Conservation (phyloP, 1,139 yeast species). For the Magnusiomyces suaveolens region DNA sequence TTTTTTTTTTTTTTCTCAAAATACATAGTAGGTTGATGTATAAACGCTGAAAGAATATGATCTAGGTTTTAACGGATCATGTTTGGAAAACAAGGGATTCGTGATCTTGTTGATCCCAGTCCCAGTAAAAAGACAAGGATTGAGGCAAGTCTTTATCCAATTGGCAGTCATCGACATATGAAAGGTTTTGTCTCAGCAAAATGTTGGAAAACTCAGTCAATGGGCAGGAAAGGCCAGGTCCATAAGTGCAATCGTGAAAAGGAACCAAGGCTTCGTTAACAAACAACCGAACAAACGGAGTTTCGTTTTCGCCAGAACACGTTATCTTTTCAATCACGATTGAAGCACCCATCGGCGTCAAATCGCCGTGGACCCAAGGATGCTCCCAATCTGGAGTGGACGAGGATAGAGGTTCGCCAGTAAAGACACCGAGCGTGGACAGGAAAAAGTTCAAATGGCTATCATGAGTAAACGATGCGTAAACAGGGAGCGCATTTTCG, state of each 20-base stretch:
- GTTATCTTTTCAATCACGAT: conserved; percentile 41
- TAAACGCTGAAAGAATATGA: too few relatives aligned
- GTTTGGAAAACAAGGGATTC: too few relatives aligned
- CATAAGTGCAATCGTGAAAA: conserved; percentile 37
- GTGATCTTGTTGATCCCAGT: conserved; percentile 14
- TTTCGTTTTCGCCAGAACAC: conserved; percentile 30
- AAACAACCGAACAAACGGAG: conserved; percentile 39
- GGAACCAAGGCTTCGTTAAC: conserved; percentile 53
- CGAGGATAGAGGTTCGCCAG: conserved; percentile 30
- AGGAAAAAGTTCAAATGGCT: conserved; percentile 40
- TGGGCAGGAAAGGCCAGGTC: conserved; percentile 38
- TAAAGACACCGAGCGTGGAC: conserved; percentile 40
- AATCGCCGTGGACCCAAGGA: conserved; percentile 40
- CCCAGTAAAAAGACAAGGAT: conserved; percentile 16
- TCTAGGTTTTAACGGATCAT: too few relatives aligned
- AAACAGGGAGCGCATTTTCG: conserved; percentile 19
- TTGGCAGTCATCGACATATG: conserved; percentile 3
- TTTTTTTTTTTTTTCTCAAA: too few relatives aligned
- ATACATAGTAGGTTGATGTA: too few relatives aligned
- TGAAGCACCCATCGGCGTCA: conserved; percentile 50
- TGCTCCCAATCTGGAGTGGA: conserved; percentile 18
- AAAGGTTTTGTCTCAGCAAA: not conserved
- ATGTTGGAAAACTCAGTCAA: conserved; percentile 15
- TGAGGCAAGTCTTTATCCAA: conserved; percentile 10
- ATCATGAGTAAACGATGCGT: conserved; percentile 45